Percentiles rank a stretch among this genome's conserved stretches.
Conservation (phyloP, 495 filamentous ascomycete species). For the Acidiella bohemica region DNA sequence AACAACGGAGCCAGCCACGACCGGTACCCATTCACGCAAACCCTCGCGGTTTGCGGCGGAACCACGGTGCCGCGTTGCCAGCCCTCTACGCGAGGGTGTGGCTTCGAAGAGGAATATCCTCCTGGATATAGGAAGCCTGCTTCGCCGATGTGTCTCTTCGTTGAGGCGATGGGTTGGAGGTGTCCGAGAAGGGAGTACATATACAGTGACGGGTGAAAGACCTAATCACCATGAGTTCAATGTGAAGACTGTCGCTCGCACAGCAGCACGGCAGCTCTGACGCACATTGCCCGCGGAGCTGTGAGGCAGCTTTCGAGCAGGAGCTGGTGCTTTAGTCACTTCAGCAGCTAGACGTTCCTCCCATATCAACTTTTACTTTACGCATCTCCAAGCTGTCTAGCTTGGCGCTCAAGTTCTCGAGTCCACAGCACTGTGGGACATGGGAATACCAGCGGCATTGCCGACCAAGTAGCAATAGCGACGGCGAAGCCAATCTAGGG, state of each 20-base stretch:
- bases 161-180: constrained; percentile 11
- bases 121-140: constrained; percentile 20
- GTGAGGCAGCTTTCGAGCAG: no score
- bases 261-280: no score
- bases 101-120: constrained; percentile 15
- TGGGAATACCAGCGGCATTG: no score
- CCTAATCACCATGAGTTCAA: background rate
- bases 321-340: no score
- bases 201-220: background rate
- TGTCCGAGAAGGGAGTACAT: constrained; percentile 22
- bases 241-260: background rate
- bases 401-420: no score
- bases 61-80: constrained; percentile 17
- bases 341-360: no score
- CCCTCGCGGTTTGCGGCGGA: background rate
- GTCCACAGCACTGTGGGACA: no score
- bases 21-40: constrained; percentile 8
- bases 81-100: constrained; percentile 2
- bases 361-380: no score
- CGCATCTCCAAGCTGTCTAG: no score
- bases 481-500: no score
- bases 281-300: no score
- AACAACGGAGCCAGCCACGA: constrained; percentile 14
- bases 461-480: no score
- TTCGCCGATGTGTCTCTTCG: constrained; percentile 12